phyloP scores from a whole-genome alignment of 495 filamentous ascomycete genomes.

The Chaetomium cochliodes region DNA sequence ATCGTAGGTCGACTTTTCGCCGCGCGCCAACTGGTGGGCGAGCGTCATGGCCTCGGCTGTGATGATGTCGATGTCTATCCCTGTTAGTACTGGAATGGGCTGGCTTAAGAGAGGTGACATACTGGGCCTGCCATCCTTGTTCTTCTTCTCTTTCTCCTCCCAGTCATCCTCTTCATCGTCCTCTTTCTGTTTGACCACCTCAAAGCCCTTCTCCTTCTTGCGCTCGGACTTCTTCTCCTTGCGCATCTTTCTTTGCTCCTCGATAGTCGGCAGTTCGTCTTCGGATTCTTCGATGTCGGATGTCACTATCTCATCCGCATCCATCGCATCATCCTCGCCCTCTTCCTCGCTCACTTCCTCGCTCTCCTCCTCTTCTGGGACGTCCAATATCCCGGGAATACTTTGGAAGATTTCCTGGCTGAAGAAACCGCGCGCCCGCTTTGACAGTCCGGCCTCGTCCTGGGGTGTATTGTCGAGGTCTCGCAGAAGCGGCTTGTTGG shows the following conservation, averaged over 20 bases:
- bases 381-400: constrained; percentile 60
- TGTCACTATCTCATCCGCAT: constrained; percentile 20
- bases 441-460: constrained; percentile 62
- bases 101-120: constrained; percentile 34
- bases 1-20: constrained; percentile 73
- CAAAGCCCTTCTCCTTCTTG: constrained; percentile 41
- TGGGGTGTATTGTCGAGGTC: constrained; percentile 51
- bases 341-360: constrained; percentile 53
- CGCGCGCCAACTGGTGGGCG: constrained; percentile 87
- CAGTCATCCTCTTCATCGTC: constrained; percentile 57
- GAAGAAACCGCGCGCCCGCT: constrained; percentile 84
- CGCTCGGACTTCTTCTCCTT: neutral
- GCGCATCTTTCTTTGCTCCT: constrained; percentile 23
- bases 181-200: constrained; percentile 52
- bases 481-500: constrained; percentile 46
- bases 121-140: constrained; percentile 67
- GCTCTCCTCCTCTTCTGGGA: constrained; percentile 47
- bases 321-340: constrained; percentile 48
- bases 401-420: constrained; percentile 91
- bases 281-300: constrained; percentile 20
- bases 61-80: constrained; percentile 92
- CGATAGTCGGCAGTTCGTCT: constrained; percentile 19
- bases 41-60: constrained; percentile 98
- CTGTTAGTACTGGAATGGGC: constrained; percentile 34
- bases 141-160: constrained; percentile 66